Evolutionary conservation across 495 filamentous ascomycete genomes (phyloP).

Genomic region (Cercophora newfieldiana): DNA sequence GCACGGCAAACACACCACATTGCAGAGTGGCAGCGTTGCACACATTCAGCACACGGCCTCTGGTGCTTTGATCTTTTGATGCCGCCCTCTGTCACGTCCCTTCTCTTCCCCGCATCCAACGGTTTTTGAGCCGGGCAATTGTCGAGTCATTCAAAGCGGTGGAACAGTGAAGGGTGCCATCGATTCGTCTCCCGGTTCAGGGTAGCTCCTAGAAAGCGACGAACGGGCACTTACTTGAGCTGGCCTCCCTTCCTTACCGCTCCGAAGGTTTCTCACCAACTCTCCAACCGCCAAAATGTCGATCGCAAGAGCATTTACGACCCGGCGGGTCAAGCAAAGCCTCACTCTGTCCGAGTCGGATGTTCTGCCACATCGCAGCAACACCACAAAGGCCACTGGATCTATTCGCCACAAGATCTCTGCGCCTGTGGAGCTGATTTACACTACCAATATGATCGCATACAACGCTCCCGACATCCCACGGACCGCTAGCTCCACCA

Average conservation of each 20-base stretch:
- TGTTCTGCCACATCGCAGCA: slow-evolving; percentile 43
- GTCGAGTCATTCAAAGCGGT: background rate
- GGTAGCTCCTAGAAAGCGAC: background rate
- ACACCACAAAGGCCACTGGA: slow-evolving; percentile 43
- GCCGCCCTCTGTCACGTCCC: slow-evolving; percentile 4
- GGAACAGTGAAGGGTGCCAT: background rate
- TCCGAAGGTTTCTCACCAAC: background rate
- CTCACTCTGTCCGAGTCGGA: slow-evolving; percentile 34
- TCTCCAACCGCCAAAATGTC: slow-evolving; percentile 44
- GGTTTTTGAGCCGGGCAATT: background rate
- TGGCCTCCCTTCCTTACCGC: background rate
- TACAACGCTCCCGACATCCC: slow-evolving; percentile 87
- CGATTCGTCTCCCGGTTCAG: background rate
- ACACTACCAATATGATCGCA: slow-evolving; percentile 93
- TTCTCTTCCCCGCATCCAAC: slow-evolving; percentile 1
- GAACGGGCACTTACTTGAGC: background rate
- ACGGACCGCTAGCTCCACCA: slow-evolving; percentile 55
- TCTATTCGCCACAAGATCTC: slow-evolving; percentile 73
- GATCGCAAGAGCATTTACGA: slow-evolving; percentile 69
- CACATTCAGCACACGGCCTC: background rate
- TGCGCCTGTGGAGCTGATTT: slow-evolving; percentile 78
- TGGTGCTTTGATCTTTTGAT: slow-evolving; percentile 11
- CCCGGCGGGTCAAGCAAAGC: slow-evolving; percentile 49
- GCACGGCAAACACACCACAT: background rate
- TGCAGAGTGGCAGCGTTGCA: slow-evolving; percentile 7